Base-by-base conservation (phyloP, 371 early-diverging fungal species). In the Mortierella sp. region DNA sequence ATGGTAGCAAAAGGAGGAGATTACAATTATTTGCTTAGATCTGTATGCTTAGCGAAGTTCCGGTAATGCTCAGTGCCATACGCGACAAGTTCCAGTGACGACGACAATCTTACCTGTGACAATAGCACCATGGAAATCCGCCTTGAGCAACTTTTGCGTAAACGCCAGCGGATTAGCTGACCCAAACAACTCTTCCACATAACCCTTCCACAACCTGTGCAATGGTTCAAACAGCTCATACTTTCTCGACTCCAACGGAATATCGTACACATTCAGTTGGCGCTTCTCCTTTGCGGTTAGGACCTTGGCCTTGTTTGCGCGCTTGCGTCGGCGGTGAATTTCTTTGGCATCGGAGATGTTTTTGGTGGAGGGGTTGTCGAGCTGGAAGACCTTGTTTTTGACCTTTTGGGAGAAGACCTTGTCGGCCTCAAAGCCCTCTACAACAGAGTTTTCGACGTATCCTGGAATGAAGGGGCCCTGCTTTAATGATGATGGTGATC, bases 51-150 rank as follows among this genome's bases (percentile, higher is more conserved):
- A 28, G 28, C 16, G 6, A 10, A 24, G 54, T 24, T 14, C 13
- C 24, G 9, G 28, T 54, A 14, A 24, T 44, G 0, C 14, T 26
- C 48, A 19, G 5, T 13, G 26, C 69, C 43, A 3, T 40, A 10
- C 5, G 14, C 34, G 5, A 24, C 6, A 19, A 43, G 11, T 40
- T 40, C 6, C 43, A 40, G 37, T 37, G 2, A 8, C 2, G 67
- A 26, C 28, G 16, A 43, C 9, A 50, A 2, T 50, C 84, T 74
- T 88, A 95, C 95, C 96, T 69, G 95, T 95, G 26, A 97, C 79
- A 21, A 91, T 86, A 14, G 95, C 92, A 4, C 98, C 98, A 88
- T 98, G 97, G 80, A 90, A 95, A 87, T 98, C 98, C 0, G 96
- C 96, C 77, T 95, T 95, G 24, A 95, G 83, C 48, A 97, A 72